Evolutionary conservation across 148 eudicot species (phyloP).

Genomic region (Heliosperma pusillum): DNA sequence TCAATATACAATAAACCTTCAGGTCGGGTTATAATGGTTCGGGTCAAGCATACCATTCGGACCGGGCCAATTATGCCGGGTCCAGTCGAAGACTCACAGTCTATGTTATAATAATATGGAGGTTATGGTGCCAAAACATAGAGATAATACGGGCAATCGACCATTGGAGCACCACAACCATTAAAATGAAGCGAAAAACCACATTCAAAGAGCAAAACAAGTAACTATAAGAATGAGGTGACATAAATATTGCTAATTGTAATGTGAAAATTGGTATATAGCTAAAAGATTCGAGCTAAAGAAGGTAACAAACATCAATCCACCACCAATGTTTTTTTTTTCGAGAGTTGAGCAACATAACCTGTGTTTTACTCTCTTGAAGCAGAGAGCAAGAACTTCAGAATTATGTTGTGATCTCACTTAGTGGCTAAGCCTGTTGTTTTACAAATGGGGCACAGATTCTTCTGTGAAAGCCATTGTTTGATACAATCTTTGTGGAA

Average conservation of each 20-base stretch:
- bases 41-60: too few species aligned
- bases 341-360: conserved; percentile 10
- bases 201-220: not conserved
- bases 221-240: conserved; percentile 2
- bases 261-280: conserved; percentile 10
- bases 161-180: not conserved
- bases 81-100: too few species aligned
- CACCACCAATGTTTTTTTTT: conserved; percentile 4
- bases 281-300: conserved; percentile 6
- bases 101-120: too few species aligned
- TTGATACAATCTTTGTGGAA: conserved; percentile 71
- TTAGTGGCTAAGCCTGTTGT: conserved; percentile 50
- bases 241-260: conserved; percentile 1
- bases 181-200: not conserved
- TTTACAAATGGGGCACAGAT: conserved; percentile 93
- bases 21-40: too few species aligned
- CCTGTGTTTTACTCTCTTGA: conserved; percentile 17
- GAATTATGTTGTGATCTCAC: not conserved
- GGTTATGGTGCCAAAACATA: too few species aligned
- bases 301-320: conserved; percentile 20
- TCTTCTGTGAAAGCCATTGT: conserved; percentile 86
- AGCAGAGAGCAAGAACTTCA: conserved; percentile 13
- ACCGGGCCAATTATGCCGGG: too few species aligned
- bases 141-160: too few species aligned
- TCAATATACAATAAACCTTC: too few species aligned